Evolutionary conservation across 306 rosid species (phyloP), one percentile per base, ranked within the genome.

Genomic region (Rosa persica): DNA sequence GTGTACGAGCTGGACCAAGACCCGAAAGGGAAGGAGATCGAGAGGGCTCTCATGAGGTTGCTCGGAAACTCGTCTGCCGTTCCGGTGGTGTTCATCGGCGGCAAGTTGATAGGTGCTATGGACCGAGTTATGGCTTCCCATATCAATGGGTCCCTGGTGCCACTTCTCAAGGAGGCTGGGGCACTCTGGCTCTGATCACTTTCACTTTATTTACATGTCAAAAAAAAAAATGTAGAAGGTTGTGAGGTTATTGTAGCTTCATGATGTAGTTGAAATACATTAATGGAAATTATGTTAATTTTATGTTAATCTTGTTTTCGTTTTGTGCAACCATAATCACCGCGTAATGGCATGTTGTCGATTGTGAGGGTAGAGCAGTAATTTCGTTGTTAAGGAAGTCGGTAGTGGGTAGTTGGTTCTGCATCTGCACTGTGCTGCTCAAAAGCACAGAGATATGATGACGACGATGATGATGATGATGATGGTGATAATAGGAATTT

Each of bases 161-260:
- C 98, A 51, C 98, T 94, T 48, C 97, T 94, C 76, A 94, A 94
- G 86, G 91, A 94, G 85, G 98, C 98, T 0, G 98, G 98, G 15
- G 98, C 98, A 46, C 91, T 94, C 34, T 94, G 98, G 97, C 98
- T 94, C 36, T 92, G 81, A 82, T 49, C 40, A 13, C 19, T 30
- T 30, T 3, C 66, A 12, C 66, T 64, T 64, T 34, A 64, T 34
- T 64, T 36, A 55, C 34, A 57, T 36, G 34, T 42, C 39, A 27
- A 62, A 12, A 27, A 15, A 62, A 6, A 30, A 8, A 30, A 20
- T 52, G 43, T 30, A 30, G 68, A 64, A 34, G 69, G 9, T 6
- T 34, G 10, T 62, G 68, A 64, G n/a, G 68, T 16, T 7, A 30
- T 6, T 36, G 43, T 34, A 64, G 9, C 69, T 64, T 27, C 40